Base-by-base conservation (phyloP, 352 stramenopile genomes). In the Aphanomyces euteiches region DNA sequence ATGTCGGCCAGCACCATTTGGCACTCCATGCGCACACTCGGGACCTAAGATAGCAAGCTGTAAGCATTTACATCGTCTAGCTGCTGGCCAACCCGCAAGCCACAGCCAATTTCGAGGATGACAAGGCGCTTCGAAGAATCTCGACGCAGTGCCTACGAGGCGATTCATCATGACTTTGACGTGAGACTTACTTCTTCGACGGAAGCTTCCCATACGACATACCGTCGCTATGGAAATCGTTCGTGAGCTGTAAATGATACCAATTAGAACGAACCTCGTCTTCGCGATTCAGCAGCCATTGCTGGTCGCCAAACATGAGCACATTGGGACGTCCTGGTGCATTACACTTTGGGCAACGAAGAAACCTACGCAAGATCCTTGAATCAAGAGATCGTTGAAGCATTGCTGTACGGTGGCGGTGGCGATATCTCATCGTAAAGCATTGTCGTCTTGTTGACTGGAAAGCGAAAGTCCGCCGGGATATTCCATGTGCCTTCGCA, bases 301-400 rank as follows among this genome's bases (percentile, higher is more conserved):
- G 81, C 41, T 78, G 83, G 74, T 97, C 91, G 48, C 88, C 80
- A 69, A 97, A 97, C 91, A 97, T 97, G 17, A 97, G 79, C 34
- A 97, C 86, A 53, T 94, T 95, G 0, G 91, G 91, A 12, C 91
- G 86, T 0, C 79, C 85, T 48, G 84, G 80, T 8, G 79, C 78
- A 8, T 78, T 72, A 71, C 90, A 97, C 8, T 61, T 37, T 10
- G 54, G 54, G n/a, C 54, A 61, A 79, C 63, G 7, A n/a, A 78
- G 72, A 81, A 93, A 38, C 28, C 73, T 83, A 5, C 75, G 75
- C 7, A 81, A 57, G 6, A 72, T 38, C 4, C 64, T 73, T 63
- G 47, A 13, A 74, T 38, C 19, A 37, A 58, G 4, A 56, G 38
- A 21, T 56, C 19, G 28, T 45, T 60, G 17, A 54, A 15, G 17